Percentiles rank a stretch among this genome's conserved stretches.
Evolutionary conservation across 208 protist genomes (phyloP).

Genomic region (Trypanosoma cruzi): DNA sequence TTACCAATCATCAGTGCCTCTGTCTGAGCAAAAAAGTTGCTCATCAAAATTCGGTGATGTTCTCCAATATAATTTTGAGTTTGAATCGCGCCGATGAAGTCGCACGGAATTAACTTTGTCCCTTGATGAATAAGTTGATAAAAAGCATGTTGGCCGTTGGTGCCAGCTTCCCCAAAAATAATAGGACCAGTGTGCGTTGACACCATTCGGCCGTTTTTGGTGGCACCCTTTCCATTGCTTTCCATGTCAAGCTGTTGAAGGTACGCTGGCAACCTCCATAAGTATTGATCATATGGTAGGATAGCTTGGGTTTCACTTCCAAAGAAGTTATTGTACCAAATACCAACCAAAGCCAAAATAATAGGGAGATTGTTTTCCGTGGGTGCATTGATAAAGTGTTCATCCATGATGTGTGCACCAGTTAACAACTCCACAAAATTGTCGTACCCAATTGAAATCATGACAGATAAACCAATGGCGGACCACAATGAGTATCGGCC

Average conservation of each 20-base stretch:
- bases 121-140: slow-evolving; percentile 98
- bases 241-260: slow-evolving; percentile 98
- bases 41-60: slow-evolving; percentile 96
- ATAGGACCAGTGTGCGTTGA: slow-evolving; percentile 93
- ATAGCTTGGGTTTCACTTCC: slow-evolving; percentile 95
- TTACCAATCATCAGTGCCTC: slow-evolving; percentile 98
- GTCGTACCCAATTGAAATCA: slow-evolving; percentile 95
- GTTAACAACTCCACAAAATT: slow-evolving; percentile 95
- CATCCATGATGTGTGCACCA: slow-evolving; percentile 86
- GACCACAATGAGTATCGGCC: slow-evolving; percentile 98
- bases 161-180: slow-evolving; percentile 97
- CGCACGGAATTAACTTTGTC: slow-evolving; percentile 96
- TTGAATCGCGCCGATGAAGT: slow-evolving; percentile 95
- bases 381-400: slow-evolving; percentile 74
- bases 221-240: slow-evolving; percentile 96
- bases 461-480: slow-evolving; percentile 96
- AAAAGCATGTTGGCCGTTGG: slow-evolving; percentile 94
- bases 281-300: slow-evolving; percentile 98
- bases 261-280: slow-evolving; percentile 96
- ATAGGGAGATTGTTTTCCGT: slow-evolving; percentile 92
- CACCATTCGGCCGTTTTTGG: slow-evolving; percentile 57
- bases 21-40: slow-evolving; percentile 98
- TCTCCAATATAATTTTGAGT: slow-evolving; percentile 93
- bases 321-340: slow-evolving; percentile 98
- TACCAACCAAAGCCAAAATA: slow-evolving; percentile 93